Base-by-base conservation (phyloP, 257 asterid genomes). In the Solanum chaucha region DNA sequence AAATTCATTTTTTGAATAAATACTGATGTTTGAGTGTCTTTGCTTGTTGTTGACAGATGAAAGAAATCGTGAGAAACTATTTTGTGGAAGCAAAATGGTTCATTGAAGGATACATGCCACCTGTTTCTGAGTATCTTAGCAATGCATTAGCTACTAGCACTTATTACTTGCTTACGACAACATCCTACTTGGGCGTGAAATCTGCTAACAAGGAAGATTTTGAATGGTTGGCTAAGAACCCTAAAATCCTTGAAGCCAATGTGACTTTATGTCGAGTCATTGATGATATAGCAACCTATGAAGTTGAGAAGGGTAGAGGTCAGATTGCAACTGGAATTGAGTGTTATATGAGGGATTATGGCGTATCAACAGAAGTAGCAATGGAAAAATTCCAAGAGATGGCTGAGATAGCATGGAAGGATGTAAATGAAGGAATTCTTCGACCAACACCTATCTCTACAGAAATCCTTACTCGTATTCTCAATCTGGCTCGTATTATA, bases 391-490 rank as follows among this genome's bases (percentile, higher is more conserved):
- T 93, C 4, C 83, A 61, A 1, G 87, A 78, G 2, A 90, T 91
- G 30, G 91, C 86, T 3, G 91, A 88, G 77, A 73, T 70, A 73
- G 92, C 94, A 6, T 93, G 96, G 96, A 92, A 91, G 74, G 94
- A 90, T 32, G 87, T 91, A 0, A 93, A 93, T 87, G 94, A 88
- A n/a, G 95, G 91, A 73, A 81, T 44, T 5, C 67, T 83, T 9
- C 86, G 75, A 78, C 91, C 90, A 36, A 78, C 83, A 3, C 8
- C 84, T 1, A 86, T 86, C 13, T 41, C 91, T 0, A 86, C 44
- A 85, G 86, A 88, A 28, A 83, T 90, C 19, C 72, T 90, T 6
- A 78, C 71, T 74, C 82, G 86, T 15, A 59, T 92, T 30, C 61
- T 92, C 38, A 89, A 90, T 77, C 87, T 90, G 10, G 86, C 92